Conservation (phyloP, 2,329 filamentous ascomycete genomes). For the Plectosphaerella sp. region DNA sequence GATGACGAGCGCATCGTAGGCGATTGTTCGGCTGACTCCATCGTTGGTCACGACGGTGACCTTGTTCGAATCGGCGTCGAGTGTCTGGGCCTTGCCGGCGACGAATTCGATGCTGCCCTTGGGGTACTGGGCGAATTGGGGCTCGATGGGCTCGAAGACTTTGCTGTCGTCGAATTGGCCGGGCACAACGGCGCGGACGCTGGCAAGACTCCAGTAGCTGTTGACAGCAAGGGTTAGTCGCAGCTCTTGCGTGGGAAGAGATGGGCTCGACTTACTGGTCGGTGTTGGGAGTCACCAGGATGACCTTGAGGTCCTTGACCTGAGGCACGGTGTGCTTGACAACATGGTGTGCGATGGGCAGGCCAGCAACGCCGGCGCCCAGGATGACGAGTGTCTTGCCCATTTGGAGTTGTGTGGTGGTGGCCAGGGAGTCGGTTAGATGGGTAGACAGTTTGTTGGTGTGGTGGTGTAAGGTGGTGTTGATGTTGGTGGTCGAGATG, state of each 20-base stretch:
- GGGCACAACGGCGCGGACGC: conserved; percentile 49
- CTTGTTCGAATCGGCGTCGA: conserved; percentile 26
- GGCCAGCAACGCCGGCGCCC: conserved; percentile 46
- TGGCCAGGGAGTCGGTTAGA: too few species aligned
- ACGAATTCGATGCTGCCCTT: conserved; percentile 41
- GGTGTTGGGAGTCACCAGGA: conserved; percentile 48
- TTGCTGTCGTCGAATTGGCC: conserved; percentile 40
- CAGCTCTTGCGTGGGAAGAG: not conserved
- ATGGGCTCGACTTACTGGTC: conserved; percentile 7
- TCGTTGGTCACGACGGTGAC: conserved; percentile 28
- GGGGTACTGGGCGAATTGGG: conserved; percentile 41
- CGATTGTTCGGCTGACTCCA: conserved; percentile 24
- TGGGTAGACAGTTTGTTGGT: not conserved
- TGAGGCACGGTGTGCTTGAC: conserved; percentile 42
- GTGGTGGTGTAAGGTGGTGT: not conserved
- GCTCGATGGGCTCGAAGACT: conserved; percentile 40
- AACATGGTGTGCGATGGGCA: conserved; percentile 46
- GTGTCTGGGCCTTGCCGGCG: conserved; percentile 36
- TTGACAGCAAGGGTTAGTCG: conserved; percentile 18
- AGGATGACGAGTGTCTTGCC: conserved; percentile 47
- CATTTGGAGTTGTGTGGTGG: conserved; percentile 23
- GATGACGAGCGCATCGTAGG: conserved; percentile 48
- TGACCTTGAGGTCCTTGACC: conserved; percentile 39
- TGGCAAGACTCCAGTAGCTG: conserved; percentile 53
- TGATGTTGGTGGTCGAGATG: not conserved